Evolutionary conservation across 2,329 filamentous ascomycete genomes (phyloP).

Genomic region (Catunica adiposa): DNA sequence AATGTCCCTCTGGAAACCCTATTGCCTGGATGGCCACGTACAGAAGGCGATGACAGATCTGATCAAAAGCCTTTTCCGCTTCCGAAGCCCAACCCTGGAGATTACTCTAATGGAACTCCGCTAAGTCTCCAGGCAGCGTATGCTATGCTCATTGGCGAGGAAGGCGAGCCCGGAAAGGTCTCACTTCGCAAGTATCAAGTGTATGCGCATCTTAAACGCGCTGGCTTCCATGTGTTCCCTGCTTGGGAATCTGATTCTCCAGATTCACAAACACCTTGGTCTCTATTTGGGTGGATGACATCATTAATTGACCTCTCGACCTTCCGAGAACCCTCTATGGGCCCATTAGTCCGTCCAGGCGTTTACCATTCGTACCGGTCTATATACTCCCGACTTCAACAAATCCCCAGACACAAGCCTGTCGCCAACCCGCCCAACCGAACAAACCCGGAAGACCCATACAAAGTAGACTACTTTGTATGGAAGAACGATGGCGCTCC

Average conservation of each 20-base stretch:
- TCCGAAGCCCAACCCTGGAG: slow-evolving; percentile 20
- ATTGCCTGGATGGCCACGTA: slow-evolving; percentile 21
- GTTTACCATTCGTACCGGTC: slow-evolving; percentile 49
- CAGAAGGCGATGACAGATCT: slow-evolving; percentile 15
- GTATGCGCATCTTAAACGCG: slow-evolving; percentile 66
- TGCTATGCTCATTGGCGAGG: slow-evolving; percentile 60
- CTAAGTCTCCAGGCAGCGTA: slow-evolving; percentile 87
- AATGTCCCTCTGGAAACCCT: slow-evolving; percentile 32
- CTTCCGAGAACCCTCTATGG: slow-evolving; percentile 20
- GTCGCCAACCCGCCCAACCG: slow-evolving; percentile 11
- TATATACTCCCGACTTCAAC: slow-evolving; percentile 59
- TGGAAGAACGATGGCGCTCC: slow-evolving; percentile 49
- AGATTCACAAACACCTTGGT: slow-evolving; percentile 14
- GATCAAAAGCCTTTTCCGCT: slow-evolving; percentile 17
- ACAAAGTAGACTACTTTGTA: slow-evolving; percentile 61
- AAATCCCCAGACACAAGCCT: slow-evolving; percentile 57
- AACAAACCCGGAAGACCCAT: slow-evolving; percentile 32
- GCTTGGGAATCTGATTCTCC: slow-evolving; percentile 30
- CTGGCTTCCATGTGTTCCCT: slow-evolving; percentile 66
- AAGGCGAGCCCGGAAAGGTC: slow-evolving; percentile 42
- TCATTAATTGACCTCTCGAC: slow-evolving; percentile 26
- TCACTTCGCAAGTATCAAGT: slow-evolving; percentile 72
- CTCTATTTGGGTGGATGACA: slow-evolving; percentile 38
- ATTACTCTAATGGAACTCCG: slow-evolving; percentile 52
- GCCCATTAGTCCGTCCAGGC: slow-evolving; percentile 45